phyloP scores from a whole-genome alignment of 768 basidiomycete genomes.

The Ramaria rubella region DNA sequence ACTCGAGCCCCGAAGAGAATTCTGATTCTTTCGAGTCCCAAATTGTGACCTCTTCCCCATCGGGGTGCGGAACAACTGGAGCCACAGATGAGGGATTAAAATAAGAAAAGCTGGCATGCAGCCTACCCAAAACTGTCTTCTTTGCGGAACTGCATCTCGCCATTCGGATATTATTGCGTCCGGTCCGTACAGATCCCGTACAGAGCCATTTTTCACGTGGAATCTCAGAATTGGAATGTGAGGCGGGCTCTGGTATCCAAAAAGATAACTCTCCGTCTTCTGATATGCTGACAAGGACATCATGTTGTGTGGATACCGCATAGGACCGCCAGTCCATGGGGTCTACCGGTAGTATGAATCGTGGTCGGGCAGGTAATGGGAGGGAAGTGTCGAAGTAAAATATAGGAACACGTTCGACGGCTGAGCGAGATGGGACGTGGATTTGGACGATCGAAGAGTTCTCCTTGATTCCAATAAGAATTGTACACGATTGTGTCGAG shows the following conservation, averaged over 20 bases:
- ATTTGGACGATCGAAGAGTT: conserved; percentile 56
- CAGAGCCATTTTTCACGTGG: conserved; percentile 44
- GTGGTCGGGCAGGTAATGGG: conserved; percentile 41
- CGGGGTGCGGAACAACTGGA: conserved; percentile 52
- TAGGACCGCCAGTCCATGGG: conserved; percentile 74
- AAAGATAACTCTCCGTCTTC: conserved; percentile 76
- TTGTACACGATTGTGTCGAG: conserved; percentile 42
- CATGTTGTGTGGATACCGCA: conserved; percentile 32
- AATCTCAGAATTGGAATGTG: conserved; percentile 12
- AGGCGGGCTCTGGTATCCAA: conserved; percentile 58
- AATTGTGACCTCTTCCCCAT: conserved; percentile 79
- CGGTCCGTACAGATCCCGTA: conserved; percentile 71
- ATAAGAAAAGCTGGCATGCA: conserved; percentile 5
- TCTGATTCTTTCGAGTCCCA: conserved; percentile 96
- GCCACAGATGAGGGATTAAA: background rate
- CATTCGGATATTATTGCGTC: conserved; percentile 53
- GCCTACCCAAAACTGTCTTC: conserved; percentile 81
- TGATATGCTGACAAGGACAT: conserved; percentile 75
- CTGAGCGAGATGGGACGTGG: conserved; percentile 27
- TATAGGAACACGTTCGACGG: conserved; percentile 32
- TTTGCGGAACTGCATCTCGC: conserved; percentile 87
- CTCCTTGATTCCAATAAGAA: conserved; percentile 61
- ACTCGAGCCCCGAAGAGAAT: conserved; percentile 87
- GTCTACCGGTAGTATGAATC: conserved; percentile 69
- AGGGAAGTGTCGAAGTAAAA: conserved; percentile 46